phyloP scores from a whole-genome alignment of 179 eudicot genomes.

The Actinidia arguta region DNA sequence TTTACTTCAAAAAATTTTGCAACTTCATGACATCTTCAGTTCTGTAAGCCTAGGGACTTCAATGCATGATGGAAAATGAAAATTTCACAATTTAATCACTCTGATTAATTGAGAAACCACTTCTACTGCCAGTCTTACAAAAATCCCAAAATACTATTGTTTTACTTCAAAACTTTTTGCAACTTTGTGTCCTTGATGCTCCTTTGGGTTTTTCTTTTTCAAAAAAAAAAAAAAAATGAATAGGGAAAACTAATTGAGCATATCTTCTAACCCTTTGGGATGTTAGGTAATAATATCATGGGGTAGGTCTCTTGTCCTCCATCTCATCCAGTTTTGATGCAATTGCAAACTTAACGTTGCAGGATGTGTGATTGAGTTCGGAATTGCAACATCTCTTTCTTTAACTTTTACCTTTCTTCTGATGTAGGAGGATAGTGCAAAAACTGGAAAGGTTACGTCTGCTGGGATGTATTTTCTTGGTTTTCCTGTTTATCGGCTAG shows the following conservation, averaged over 20 bases:
- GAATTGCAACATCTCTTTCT: not conserved
- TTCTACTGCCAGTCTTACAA: not conserved
- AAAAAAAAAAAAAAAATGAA: not conserved
- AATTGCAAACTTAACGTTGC: not conserved
- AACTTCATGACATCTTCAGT: no score
- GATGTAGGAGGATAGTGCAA: slow-evolving; percentile 84
- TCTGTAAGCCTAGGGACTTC: no score
- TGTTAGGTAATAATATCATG: not conserved
- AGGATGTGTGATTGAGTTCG: not conserved
- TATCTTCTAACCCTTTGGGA: not conserved
- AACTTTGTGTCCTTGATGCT: not conserved
- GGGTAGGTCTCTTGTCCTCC: not conserved
- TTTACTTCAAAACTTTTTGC: not conserved
- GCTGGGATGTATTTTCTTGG: slow-evolving; percentile 99
- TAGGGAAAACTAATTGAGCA: not conserved
- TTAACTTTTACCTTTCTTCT: slow-evolving; percentile 1
- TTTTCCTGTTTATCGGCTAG: slow-evolving; percentile 90
- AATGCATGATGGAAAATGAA: no score
- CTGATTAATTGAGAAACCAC: not conserved
- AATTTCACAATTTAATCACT: no score
- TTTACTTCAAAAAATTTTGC: no score
- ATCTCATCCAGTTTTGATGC: not conserved
- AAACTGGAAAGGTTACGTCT: slow-evolving; percentile 80
- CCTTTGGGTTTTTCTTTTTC: not conserved
- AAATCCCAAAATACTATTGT: not conserved